Evolutionary conservation across 352 stramenopile genomes (phyloP).

Genomic region (Elongisporangium prolatum): DNA sequence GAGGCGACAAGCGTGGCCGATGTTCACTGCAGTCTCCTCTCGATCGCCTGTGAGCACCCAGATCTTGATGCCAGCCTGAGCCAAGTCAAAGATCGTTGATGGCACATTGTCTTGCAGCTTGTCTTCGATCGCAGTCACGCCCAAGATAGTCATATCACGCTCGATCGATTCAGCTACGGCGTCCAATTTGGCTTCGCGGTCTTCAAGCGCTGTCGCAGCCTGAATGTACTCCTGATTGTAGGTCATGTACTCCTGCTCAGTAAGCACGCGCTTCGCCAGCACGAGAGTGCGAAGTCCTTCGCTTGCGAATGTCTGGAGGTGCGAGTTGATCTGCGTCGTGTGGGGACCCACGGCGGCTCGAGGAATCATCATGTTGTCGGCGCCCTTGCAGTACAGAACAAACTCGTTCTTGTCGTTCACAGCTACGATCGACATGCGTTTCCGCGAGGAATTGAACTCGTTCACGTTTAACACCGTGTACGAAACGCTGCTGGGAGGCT

Average conservation of each 20-base stretch:
- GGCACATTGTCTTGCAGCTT: constrained; percentile 94
- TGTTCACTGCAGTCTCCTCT: constrained; percentile 97
- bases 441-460: constrained; percentile 91
- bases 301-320: constrained; percentile 62
- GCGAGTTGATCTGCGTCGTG: constrained; percentile 21
- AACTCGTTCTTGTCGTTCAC: constrained; percentile 43
- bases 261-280: constrained; percentile 51
- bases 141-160: constrained; percentile 77
- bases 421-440: constrained; percentile 97
- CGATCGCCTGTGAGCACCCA: constrained; percentile 98
- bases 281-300: constrained; percentile 82
- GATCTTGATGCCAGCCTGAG: constrained; percentile 95
- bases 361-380: constrained; percentile 83
- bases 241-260: constrained; percentile 32
- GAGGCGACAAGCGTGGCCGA: constrained; percentile 86
- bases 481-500: constrained; percentile 10
- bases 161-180: constrained; percentile 65
- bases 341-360: constrained; percentile 20
- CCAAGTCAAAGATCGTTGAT: constrained; percentile 89
- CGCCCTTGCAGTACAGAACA: constrained; percentile 75
- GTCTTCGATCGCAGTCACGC: constrained; percentile 96
- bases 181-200: constrained; percentile 48
- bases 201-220: constrained; percentile 40
- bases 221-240: constrained; percentile 58
- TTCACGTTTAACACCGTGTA: constrained; percentile 77